Evolutionary conservation across 352 stramenopile genomes (phyloP), one percentile per base, ranked within the genome.

Genomic region (Pythium chondricola): DNA sequence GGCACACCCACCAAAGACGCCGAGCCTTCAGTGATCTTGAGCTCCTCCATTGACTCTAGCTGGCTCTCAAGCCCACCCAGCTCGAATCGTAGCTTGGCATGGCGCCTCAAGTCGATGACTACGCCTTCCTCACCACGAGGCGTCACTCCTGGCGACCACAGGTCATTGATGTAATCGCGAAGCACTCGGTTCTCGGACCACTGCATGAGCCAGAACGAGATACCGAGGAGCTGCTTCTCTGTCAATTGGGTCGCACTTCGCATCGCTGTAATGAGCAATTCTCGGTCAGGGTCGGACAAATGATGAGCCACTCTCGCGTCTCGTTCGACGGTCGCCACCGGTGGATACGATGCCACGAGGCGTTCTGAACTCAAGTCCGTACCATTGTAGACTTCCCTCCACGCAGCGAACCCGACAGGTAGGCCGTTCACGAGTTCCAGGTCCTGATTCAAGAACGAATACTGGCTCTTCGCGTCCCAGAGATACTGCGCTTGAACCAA

Each of bases 341-440:
- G 31, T 1, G 75, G 71, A 33, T 77, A 83, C n/a, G 64, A 56
- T 5, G 43, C 14, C 1, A 73, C 35, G 0, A 87, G 44, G 10
- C 65, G 43, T 33, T 84, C 73, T 0, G 71, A 83, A 22, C 72
- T 80, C 8, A 56, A 78, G 36, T 88, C 73, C 0, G 56, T 20
- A 6, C 73, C 75, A 20, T 81, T 59, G 29, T 83, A 82, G 13
- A 88, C 60, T 26, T 82, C 71, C 55, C 67, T 58, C 75, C 75
- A 88, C 0, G 73, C 75, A 16, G 48, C 46, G 35, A 85, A 88
- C 1, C 73, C 75, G 8, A 63, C 61, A 0, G 71, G 73, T 7
- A 88, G 50, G 16, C 57, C 59, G n/a, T 56, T 43, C 1, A 4
- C 16, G 14, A 26, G 51, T 17, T 45, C 46, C n/a, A 22, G 17